Evolutionary conservation across 2,329 filamentous ascomycete species (phyloP), one percentile per base, ranked within the genome.

Genomic region (Dothidotthia symphoricarpi): DNA sequence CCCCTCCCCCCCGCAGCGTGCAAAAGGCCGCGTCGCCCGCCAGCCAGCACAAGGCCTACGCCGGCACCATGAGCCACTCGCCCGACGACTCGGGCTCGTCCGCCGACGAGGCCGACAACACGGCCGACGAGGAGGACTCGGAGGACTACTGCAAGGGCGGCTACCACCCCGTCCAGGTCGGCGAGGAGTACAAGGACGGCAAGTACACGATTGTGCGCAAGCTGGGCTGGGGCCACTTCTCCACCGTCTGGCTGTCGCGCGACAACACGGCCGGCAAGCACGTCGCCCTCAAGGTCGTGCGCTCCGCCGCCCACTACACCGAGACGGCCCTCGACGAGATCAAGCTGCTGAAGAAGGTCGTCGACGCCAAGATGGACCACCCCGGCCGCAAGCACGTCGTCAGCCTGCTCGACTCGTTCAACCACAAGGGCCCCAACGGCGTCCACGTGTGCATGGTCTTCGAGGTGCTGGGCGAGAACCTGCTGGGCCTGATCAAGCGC

Each of bases 141-240:
- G 91, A 97, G 71, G 93, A 98, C 70, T 98, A 98, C 75, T 96
- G 91, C 80, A 97, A 97, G 72, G 93, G 93, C 61, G 93, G 93
- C 45, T 98, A 97, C 69, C 93, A 98, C 65, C 93, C 93, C 3
- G 93, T 98, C 33, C 79, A 82, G 58, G 85, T 97, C 44, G 93
- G 93, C 58, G 93, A 98, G 72, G 86, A 89, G 63, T 97, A 96
- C 79, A 97, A 97, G 68, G 88, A 97, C 67, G 90, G 88, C 55
- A 91, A 88, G 72, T 98, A 98, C 72, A 93, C 90, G 12, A 83
- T 97, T 41, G 86, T 97, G 68, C 86, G 90, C 71, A 97, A 97
- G 75, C 78, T 97, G 36, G 91, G 91, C 55, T 97, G 91, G 91
- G 93, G 93, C 48, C 91, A 97, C 65, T 98, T 97, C 73, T 96